Evolutionary conservation across 2,329 filamentous ascomycete species (phyloP), one percentile per base, ranked within the genome.

Genomic region (Fusarium keratoplasticum): DNA sequence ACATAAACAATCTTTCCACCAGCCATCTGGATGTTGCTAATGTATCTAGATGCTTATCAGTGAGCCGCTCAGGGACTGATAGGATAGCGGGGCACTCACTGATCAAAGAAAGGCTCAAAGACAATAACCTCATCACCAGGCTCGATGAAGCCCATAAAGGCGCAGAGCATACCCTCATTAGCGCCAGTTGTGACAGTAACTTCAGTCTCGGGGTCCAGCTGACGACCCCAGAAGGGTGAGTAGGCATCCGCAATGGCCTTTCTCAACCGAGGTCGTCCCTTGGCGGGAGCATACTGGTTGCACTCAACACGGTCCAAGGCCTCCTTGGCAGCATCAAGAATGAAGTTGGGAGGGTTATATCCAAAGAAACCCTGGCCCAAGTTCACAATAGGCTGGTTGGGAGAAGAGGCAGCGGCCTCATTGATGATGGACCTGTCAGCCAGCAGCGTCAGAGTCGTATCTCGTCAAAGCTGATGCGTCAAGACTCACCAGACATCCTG

Each of bases 41-140:
- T 97, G 82, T 98, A 83, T 67, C 81, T 82, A 44, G 0, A 42
- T 3, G 11, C 6, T 27, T 16, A 36, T 79, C 52, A 74, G 47
- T 14, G 9, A 47, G 6, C 33, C 25, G 2, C 2, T 42, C 33
- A 14, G 7, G 20, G 11, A 18, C 8, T 5, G 16, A 33, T 18
- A 25, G 1, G 22, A 18, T 27, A 18, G 8, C 10, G 16, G 6
- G 18, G 9, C 5, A 76, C 80, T 66, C 61, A 94, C 91, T 99
- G 96, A 84, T 99, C 96, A 82, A 98, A 99, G 85, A 98, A 99
- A 13, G 96, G 96, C 86, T 99, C 96, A 82, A 99, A 98, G 66
- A 99, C 90, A 76, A 99, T 98, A 75, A 98, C 96, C 83, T 99
- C 96, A 80, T 99, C 96, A 14, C 95, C 96, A 1, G 90, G 89